Base-by-base conservation (phyloP, 2,329 filamentous ascomycete species). In the Fusarium buharicum region DNA sequence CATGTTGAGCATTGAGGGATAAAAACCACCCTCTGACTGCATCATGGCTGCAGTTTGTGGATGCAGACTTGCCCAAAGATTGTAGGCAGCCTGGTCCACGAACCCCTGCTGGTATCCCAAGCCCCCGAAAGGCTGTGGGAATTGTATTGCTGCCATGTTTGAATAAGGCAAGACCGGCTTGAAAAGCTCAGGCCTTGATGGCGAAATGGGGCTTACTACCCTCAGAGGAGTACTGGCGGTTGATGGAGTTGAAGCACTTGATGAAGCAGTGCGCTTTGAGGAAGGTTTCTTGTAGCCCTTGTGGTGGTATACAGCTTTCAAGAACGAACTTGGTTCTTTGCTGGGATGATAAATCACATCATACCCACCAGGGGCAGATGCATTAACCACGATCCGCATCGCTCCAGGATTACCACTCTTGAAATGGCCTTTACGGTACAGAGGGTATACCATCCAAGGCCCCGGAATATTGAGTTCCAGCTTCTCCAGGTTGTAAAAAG, bases 261-360 rank as follows among this genome's bases (percentile, higher is more conserved):
- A 30, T 13, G 14, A 7, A 33, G 14, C 6, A 7, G 6, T n/a
- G 13, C 2, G 8, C 13, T n/a, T 4, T 14, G 30, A n/a, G 2
- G 11, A 12, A 7, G 13, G 6, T 5, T n/a, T n/a, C 13, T n/a
- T 33, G 13, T 33, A 33, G 3, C 55, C 51, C 11, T 27, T 41
- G 6, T 39, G 27, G 2, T 39, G 39, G 24, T 59, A 59, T 12
- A 13, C 50, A 1, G 55, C 55, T 3, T 50, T 39, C 6, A 30
- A 13, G 10, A 55, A 55, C 1, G 8, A 22, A 3, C 9, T 13
- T 0, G 34, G 17, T 1, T 7, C 0, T 14, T 24, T 34, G 0
- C 5, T 31, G 6, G 22, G 45, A 20, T 59, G 51, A 38, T 59
- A 59, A 4, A 59, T 47, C 3, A 59, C 55, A n/a, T 59, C 51